Evolutionary conservation across 495 filamentous ascomycete species (phyloP).

Genomic region (Neurospora sp.): DNA sequence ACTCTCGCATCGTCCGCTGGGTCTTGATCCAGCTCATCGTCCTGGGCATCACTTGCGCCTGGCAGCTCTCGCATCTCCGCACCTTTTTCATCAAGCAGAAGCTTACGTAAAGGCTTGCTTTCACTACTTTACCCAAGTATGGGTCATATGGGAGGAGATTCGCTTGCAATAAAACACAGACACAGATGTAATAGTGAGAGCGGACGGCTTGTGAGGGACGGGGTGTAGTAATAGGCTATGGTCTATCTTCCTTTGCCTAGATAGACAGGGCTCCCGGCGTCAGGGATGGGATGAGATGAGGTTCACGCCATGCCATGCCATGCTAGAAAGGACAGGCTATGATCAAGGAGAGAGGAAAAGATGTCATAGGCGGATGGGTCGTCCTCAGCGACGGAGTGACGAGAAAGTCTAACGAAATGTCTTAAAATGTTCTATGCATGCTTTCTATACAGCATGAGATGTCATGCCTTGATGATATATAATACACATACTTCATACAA

Average conservation of each 20-base stretch:
- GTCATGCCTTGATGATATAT: not conserved
- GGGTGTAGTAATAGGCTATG: not conserved
- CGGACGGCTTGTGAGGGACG: not conserved
- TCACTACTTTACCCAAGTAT: not conserved
- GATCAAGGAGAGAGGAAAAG: not conserved
- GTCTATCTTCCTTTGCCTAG: not conserved
- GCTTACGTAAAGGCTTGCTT: slow-evolving; percentile 51
- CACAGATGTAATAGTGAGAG: not conserved
- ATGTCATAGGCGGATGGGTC: not conserved
- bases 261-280: not conserved
- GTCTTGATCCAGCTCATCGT: slow-evolving; percentile 81
- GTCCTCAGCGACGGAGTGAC: not conserved
- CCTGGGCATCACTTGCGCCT: slow-evolving; percentile 86
- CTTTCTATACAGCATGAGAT: not conserved
- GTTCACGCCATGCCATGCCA: not conserved
- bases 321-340: not conserved
- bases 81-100: slow-evolving; percentile 99
- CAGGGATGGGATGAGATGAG: not conserved
- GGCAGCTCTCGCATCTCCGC: slow-evolving; percentile 90
- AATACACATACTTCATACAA: not conserved
- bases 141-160: not conserved
- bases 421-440: not conserved
- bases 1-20: slow-evolving; percentile 89
- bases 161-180: not conserved
- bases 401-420: not conserved